A percentile compares a stretch with the other conserved stretches of the same genome.
These are phyloP conservation scores for Sarocladiaceae sp. DNA, from an alignment of 2,329 filamentous ascomycete species.

Conservation along the genomic window DNA sequence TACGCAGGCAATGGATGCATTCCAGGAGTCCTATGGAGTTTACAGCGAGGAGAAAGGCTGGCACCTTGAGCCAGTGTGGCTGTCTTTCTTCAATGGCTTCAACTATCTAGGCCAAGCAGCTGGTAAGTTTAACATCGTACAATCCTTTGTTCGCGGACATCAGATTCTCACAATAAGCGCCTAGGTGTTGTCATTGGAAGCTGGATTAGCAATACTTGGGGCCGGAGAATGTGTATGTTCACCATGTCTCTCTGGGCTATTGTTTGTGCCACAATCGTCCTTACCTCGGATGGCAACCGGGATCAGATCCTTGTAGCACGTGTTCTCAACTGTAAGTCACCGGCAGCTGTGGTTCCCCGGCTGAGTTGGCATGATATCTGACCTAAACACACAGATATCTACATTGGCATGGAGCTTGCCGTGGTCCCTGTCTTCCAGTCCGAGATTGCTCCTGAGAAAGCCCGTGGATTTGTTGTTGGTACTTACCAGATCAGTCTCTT, in stretches of 20 bases:
- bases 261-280: slow-evolving; percentile 22
- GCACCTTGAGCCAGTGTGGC: neutral
- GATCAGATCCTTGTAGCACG: slow-evolving; percentile 27
- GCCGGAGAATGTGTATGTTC: slow-evolving; percentile 28
- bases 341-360: too few species aligned
- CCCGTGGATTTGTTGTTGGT: slow-evolving; percentile 24
- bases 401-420: slow-evolving; percentile 32
- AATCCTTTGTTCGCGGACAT: too few species aligned
- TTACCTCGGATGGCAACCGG: slow-evolving; percentile 21
- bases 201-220: slow-evolving; percentile 22
- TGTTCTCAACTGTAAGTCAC: slow-evolving; percentile 20
- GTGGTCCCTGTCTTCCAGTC: slow-evolving; percentile 27
- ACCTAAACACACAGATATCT: too few species aligned
- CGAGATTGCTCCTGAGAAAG: slow-evolving; percentile 22
- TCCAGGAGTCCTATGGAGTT: slow-evolving; percentile 21
- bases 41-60: neutral
- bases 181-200: slow-evolving; percentile 21
- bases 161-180: neutral
- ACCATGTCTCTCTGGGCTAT: slow-evolving; percentile 28
- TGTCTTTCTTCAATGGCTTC: slow-evolving; percentile 4
- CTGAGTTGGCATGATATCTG: too few species aligned
- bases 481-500: slow-evolving; percentile 18
- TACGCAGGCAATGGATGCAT: slow-evolving; percentile 26
- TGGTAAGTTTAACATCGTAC: slow-evolving; percentile 2
- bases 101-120: slow-evolving; percentile 6